Evolutionary conservation across 2,329 filamentous ascomycete species (phyloP).

Genomic region (Colletotrichum noveboracense): DNA sequence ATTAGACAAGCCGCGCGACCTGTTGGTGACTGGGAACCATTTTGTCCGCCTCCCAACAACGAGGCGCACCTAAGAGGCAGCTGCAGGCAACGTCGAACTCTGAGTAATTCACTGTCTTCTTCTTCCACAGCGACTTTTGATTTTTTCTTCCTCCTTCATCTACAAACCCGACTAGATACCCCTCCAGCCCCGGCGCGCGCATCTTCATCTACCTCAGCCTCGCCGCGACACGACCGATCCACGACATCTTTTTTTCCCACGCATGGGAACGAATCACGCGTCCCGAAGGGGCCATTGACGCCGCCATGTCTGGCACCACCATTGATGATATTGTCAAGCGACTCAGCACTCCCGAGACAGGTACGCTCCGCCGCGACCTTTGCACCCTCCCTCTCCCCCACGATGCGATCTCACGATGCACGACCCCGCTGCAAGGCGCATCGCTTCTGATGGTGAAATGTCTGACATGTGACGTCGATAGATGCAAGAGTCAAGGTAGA

Average conservation of each 20-base stretch:
- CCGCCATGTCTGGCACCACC: slow-evolving; percentile 64
- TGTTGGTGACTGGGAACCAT: neutral
- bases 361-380: slow-evolving; percentile 39
- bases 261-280: slow-evolving; percentile 39
- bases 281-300: slow-evolving; percentile 49
- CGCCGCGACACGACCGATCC: slow-evolving; percentile 20
- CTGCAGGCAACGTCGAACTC: neutral
- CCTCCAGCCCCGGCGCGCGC: slow-evolving; percentile 10
- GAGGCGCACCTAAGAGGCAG: neutral
- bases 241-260: slow-evolving; percentile 26
- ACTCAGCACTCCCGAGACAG: slow-evolving; percentile 60
- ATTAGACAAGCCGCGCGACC: slow-evolving; percentile 15
- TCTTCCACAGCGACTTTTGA: neutral
- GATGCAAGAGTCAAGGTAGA: slow-evolving; percentile 84
- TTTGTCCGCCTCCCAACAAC: neutral
- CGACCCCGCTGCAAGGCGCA: slow-evolving; percentile 6
- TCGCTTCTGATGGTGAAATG: neutral
- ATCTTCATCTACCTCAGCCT: slow-evolving; percentile 4
- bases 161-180: neutral
- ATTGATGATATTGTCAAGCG: slow-evolving; percentile 70
- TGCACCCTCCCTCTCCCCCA: neutral
- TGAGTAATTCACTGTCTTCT: neutral
- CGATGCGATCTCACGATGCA: neutral
- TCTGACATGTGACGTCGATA: slow-evolving; percentile 39
- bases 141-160: neutral